Base-by-base conservation (phyloP, 139 green algal species). In the Tetradesmus lagerheimii region DNA sequence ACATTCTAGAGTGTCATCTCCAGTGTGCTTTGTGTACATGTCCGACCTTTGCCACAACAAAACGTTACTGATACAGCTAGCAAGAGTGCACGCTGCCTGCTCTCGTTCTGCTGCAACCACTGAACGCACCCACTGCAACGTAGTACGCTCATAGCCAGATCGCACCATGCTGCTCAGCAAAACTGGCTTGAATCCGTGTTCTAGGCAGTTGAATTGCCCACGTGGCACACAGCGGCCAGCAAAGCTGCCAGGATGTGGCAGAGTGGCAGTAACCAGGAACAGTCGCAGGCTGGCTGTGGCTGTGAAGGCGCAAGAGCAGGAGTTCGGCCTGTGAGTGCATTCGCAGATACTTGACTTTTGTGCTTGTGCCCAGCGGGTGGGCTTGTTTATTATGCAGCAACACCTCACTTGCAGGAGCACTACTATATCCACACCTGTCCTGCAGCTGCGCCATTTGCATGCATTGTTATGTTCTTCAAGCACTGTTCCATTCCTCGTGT, bases 251-350 rank as follows among this genome's bases (percentile, higher is more conserved):
- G 57, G 57, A 71, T 71, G 57, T 31, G 57, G 57, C 57, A 71
- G 57, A 23, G 1, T n/a, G 31, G 57, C 57, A 71, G 57, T 71
- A 23, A 71, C 57, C 57, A 71, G 57, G 57, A 71, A 71, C 57
- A 71, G 41, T 43, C 80, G 81, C 53, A 35, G 81, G 50, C 43
- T 57, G 27, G 50, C 81, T 78, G 81, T 77, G 53, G 50, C 74
- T n/a, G 81, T 87, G 18, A 23, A 62, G 25, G 81, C 81, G 31
- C 34, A 87, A 35, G 50, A 87, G 38, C 50, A 87, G 81, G 50
- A 87, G 34, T 87, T 87, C n/a, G 81, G 81, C 53, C 53, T 87
- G 81, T 71, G 8, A 71, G 57, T 31, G 57, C 57, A 71, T 71
- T 71, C n/a, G n/a, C n/a, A n/a, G n/a, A 9, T 71, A 71, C 57